Evolutionary conservation across 176 grass and related monocot genomes (phyloP), one percentile per base, ranked within the genome.

Genomic region (Ensete glaucum): DNA sequence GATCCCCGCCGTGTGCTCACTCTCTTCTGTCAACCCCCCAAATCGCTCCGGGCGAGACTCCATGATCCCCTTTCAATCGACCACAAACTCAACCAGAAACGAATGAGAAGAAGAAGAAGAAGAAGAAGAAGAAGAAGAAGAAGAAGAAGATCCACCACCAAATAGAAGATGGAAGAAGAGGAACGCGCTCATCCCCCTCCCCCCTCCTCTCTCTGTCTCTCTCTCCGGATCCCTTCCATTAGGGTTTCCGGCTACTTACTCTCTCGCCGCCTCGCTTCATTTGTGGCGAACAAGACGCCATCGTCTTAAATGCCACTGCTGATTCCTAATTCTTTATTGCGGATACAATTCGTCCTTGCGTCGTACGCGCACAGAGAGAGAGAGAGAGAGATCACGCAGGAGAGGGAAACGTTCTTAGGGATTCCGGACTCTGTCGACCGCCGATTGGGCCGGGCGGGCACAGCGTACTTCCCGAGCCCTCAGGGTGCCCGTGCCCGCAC

Each of bases 11-110:
- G 48, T 50, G 67, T 70, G 67, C 67, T 70, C 67, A 70, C 67
- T 70, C 67, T 70, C 67, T 70, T 70, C 67, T 70, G 67, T 70
- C 67, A 70, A 70, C 67, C 67, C 29, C 50, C 34, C 34, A 5
- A 52, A 20, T 1, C 19, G 11, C 23, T 4, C 7, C 9, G 12
- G 12, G 8, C 66, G 34, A 43, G 5, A 27, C 11, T 13, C 6
- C 25, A 29, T 3, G 21, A 21, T 43, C 34, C 20, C 17, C 34
- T 43, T 9, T 2, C 11, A 15, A 51, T 9, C 48, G 5, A 1
- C 25, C 48, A 51, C 12, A 69, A 69, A 20, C 43, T 19, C 20
- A 69, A 9, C 1, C 19, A 69, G 20, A n/a, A 13, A 25, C 24
- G 24, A 25, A 25, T 25, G 24, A 25, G 24, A 25, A 6, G 7